Evolutionary conservation across 441 rosid genomes (phyloP), one percentile per base, ranked within the genome.

Genomic region (Euphorbia corollata): DNA sequence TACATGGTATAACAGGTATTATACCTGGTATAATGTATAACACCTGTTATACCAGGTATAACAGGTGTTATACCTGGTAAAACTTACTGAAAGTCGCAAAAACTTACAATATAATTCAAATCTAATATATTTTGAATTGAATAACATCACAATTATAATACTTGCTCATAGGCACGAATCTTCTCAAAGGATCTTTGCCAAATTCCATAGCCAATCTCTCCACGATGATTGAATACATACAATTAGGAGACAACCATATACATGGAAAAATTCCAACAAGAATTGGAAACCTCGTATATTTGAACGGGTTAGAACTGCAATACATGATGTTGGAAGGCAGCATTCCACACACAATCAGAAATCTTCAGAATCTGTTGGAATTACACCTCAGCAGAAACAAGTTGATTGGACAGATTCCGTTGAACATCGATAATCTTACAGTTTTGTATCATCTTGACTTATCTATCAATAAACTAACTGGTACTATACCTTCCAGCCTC

Each of bases 261-360:
- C 50, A 64, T 18, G 68, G 68, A 51, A 32, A 16, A 18, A 0
- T 71, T 15, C 74, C 74, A 13, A 2, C 58, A 19, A 68, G 32
- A 1, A 55, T 64, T 2, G 58, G 50, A 4, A 75, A 74, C 18
- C 78, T 85, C 1, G 58, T 50, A 55, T 61, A 36, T 64, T 79
- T 82, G 27, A 76, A 65, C 34, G 2, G 19, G 15, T 19, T 78
- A 30, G 68, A 16, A 13, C 8, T 71, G 8, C 23, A 66, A 0
- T 3, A 18, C 45, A 76, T 71, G 32, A 16, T 32, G 54, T 63
- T 82, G 19, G 75, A 75, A 0, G 83, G 86, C 39, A 58, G 61
- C 39, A 81, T 85, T 69, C 86, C 86, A 13, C 6, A 72, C 2
- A 68, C 77, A 6, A 70, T 81, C 18, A 82, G 82, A 23, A 68